Evolutionary conservation across 495 filamentous ascomycete genomes (phyloP), one percentile per base, ranked within the genome.

Genomic region (Neurospora sp.): DNA sequence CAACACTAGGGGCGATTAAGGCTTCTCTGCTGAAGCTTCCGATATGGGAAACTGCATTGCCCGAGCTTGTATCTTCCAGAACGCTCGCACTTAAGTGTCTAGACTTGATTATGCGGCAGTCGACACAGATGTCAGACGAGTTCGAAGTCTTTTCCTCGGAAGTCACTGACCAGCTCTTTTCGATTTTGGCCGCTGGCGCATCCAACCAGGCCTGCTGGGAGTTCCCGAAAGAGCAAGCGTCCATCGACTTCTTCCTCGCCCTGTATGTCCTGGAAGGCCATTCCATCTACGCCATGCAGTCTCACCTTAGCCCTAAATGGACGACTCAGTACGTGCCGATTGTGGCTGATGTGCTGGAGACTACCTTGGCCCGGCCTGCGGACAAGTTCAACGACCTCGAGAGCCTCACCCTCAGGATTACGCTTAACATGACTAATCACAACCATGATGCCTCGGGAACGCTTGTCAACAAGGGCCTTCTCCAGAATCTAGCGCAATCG

Each of bases 371-470:
- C 12, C 77, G 75, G n/a, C 80, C 81, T 4, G 75, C 77, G 6
- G 78, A 78, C 31, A 77, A 78, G 38, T 75, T 75, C 41, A 80
- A 76, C 23, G 77, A 82, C 5, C 76, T 85, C 1, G 83, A 85
- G 59, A 78, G 73, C 46, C 73, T 84, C 16, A 75, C 88, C 70
- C 84, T 97, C 69, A 90, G 93, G 72, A 89, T 98, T 37, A 88
- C 90, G 66, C 85, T 98, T 76, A 98, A 98, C 81, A 83, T 95
- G 18, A 96, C 94, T 18, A 97, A 98, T 82, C 93, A 92, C 76
- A 92, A 92, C 72, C 78, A 87, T 2, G 82, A 83, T 16, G 88
- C 92, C 39, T 93, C 92, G 71, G 86, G 89, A 37, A 77, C 85
- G 37, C 92, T 97, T 78, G 87, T 90, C 10, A 86, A 83, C 12